phyloP scores from a whole-genome alignment of 23 red algal species.

The Gracilaria gracilis region DNA sequence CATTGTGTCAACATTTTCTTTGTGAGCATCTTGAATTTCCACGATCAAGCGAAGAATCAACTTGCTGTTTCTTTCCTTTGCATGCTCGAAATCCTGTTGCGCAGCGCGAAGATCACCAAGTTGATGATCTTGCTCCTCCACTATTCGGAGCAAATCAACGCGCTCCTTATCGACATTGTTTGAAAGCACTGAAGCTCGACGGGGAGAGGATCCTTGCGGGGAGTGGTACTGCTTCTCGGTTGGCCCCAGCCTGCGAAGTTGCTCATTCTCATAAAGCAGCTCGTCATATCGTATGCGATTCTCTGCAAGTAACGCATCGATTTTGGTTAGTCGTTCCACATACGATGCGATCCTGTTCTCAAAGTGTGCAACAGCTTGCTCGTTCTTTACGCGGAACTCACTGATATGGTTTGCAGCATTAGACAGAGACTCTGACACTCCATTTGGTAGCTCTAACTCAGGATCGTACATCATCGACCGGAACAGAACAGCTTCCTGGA shows the following conservation, averaged over 20 bases:
- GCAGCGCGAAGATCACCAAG: conserved; percentile 33
- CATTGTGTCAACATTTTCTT: neutral
- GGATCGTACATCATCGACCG: conserved; percentile 5
- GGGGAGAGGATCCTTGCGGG: neutral
- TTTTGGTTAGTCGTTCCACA: conserved; percentile 24
- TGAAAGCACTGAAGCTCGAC: conserved; percentile 15
- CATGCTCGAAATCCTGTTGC: neutral
- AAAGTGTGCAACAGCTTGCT: neutral
- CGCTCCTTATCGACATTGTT: conserved; percentile 11
- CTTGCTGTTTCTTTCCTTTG: conserved; percentile 24
- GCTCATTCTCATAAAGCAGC: conserved; percentile 18
- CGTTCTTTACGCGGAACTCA: neutral
- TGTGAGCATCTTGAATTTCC: conserved; percentile 40
- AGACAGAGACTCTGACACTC: conserved; percentile 6
- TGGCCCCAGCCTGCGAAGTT: neutral
- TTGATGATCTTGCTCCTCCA: conserved; percentile 35
- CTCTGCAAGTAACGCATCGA: conserved; percentile 10
- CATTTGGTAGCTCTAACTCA: conserved; percentile 8
- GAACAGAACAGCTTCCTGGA: neutral
- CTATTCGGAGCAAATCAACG: conserved; percentile 19
- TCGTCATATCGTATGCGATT: conserved; percentile 1
- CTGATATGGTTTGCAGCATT: neutral
- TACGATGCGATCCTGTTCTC: conserved; percentile 1
- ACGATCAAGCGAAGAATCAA: conserved; percentile 46
- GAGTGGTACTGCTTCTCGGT: neutral